A percentile compares a stretch with the other conserved stretches of the same genome.
Conservation (phyloP, 768 basidiomycete genomes). For the Cystofilobasidium bisporidii region DNA sequence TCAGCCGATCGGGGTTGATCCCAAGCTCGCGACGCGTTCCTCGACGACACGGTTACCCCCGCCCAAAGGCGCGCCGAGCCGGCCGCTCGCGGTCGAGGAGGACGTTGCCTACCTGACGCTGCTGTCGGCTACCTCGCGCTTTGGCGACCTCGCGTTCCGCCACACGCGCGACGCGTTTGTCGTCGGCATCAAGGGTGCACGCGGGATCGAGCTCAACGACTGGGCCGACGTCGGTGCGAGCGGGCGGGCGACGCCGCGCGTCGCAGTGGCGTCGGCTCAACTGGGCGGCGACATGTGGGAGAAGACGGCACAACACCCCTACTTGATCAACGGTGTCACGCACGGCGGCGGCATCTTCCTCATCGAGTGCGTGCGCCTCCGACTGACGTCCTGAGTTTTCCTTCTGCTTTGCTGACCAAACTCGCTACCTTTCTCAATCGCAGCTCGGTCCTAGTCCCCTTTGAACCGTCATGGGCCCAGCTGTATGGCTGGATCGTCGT, state of each 20-base stretch:
- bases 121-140: conserved; percentile 48
- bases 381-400: background rate
- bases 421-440: background rate
- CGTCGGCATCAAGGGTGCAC: conserved; percentile 44
- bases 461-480: conserved; percentile 74
- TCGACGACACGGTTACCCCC: conserved; percentile 27
- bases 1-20: conserved; percentile 12
- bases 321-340: conserved; percentile 48
- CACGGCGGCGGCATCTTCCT: conserved; percentile 79
- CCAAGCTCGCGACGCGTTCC: conserved; percentile 17
- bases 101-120: conserved; percentile 67
- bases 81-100: conserved; percentile 62
- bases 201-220: conserved; percentile 21
- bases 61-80: conserved; percentile 44
- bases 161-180: conserved; percentile 41
- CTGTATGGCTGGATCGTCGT: conserved; percentile 49
- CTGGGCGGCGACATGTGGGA: conserved; percentile 59
- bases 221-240: conserved; percentile 28
- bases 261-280: too few species aligned
- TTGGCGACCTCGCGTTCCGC: conserved; percentile 77
- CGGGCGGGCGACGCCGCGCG: conserved; percentile 48
- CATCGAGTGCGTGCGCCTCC: conserved; percentile 48
- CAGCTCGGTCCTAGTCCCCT: conserved; percentile 62
- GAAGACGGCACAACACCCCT: too few species aligned
- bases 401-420: background rate